Evolutionary conservation across 768 basidiomycete species (phyloP).

Genomic region (Kwoniella botswanensis): DNA sequence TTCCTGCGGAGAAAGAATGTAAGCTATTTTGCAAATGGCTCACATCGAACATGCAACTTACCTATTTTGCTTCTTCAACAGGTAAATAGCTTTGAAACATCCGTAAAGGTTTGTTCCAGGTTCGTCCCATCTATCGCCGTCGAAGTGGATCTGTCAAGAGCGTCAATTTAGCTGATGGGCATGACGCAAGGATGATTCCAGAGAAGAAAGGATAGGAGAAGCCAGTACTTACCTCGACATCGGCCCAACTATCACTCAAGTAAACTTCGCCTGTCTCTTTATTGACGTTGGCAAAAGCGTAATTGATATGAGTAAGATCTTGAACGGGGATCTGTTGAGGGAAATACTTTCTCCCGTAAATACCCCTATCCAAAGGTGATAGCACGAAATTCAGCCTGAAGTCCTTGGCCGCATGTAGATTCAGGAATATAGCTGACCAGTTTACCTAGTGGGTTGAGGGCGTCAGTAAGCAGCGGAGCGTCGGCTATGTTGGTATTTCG

Average conservation of each 20-base stretch:
- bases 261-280: conserved; percentile 82
- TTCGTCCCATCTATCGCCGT: conserved; percentile 94
- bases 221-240: conserved; percentile 66
- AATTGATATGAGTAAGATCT: conserved; percentile 89
- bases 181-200: neutral
- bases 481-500: too few relatives aligned
- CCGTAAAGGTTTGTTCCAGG: conserved; percentile 88
- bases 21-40: neutral
- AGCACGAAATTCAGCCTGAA: neutral
- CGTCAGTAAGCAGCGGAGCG: neutral
- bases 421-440: conserved; percentile 30
- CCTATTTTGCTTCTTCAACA: conserved; percentile 82
- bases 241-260: conserved; percentile 90
- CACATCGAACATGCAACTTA: too few relatives aligned
- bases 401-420: neutral
- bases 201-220: neutral
- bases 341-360: conserved; percentile 90
- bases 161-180: neutral
- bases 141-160: conserved; percentile 77
- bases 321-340: conserved; percentile 80
- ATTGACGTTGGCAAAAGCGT: conserved; percentile 89
- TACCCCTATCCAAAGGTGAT: conserved; percentile 66
- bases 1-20: conserved; percentile 61
- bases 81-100: conserved; percentile 90
- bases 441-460: conserved; percentile 36